Evolutionary conservation across 495 filamentous ascomycete genomes (phyloP).

Genomic region (Darksidea phi): DNA sequence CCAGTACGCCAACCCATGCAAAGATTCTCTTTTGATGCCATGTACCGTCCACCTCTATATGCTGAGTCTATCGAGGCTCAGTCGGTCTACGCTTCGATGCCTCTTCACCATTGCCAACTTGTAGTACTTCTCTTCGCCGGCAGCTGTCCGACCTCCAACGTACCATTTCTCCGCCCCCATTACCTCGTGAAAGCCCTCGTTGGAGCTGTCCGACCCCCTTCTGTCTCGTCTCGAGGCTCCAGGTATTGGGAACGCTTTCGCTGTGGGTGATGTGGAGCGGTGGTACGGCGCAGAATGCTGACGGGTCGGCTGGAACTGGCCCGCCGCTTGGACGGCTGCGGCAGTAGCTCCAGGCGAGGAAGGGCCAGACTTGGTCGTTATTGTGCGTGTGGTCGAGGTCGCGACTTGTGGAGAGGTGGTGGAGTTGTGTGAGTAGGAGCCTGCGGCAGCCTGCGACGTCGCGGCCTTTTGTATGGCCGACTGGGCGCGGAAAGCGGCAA

Average conservation of each 20-base stretch:
- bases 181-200: slow-evolving; percentile 74
- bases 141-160: slow-evolving; percentile 81
- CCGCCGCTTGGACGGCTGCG: slow-evolving; percentile 24
- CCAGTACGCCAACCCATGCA: slow-evolving; percentile 22
- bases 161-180: slow-evolving; percentile 81
- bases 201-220: slow-evolving; percentile 75
- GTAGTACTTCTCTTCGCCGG: slow-evolving; percentile 85
- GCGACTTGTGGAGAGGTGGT: slow-evolving; percentile 45
- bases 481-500: slow-evolving; percentile 71
- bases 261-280: slow-evolving; percentile 36
- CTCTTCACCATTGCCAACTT: slow-evolving; percentile 64
- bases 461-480: slow-evolving; percentile 48
- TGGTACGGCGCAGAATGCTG: slow-evolving; percentile 37
- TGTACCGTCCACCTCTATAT: slow-evolving; percentile 41
- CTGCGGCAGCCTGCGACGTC: slow-evolving; percentile 38
- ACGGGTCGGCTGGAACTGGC: slow-evolving; percentile 33
- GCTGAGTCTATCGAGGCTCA: slow-evolving; percentile 64
- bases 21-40: slow-evolving; percentile 1
- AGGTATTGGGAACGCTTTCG: slow-evolving; percentile 32
- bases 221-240: slow-evolving; percentile 45
- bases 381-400: slow-evolving; percentile 30
- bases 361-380: slow-evolving; percentile 24
- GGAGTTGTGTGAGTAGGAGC: slow-evolving; percentile 44
- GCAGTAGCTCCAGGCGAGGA: slow-evolving; percentile 24
- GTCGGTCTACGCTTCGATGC: slow-evolving; percentile 57